These are phyloP conservation scores for Fennellomyces sp. DNA, from an alignment of 371 early-diverging fungal genomes.

Conservation along the genomic window DNA sequence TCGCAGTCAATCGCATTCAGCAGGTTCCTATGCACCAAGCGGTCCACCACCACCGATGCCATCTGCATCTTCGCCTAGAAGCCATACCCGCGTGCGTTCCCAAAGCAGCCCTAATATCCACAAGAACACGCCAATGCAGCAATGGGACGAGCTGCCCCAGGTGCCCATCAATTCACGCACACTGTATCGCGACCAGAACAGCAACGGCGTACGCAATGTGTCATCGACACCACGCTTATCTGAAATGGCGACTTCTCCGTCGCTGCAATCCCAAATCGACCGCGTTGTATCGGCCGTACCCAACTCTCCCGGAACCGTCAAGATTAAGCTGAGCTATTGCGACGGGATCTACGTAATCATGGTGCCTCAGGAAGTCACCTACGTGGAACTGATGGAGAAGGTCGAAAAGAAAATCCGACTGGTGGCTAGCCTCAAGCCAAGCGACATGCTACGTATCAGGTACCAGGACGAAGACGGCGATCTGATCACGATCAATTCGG, in stretches of 20 bases:
- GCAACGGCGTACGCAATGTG: conserved; percentile 43
- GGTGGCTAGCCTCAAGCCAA: conserved; percentile 59
- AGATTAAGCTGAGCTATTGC: conserved; percentile 86
- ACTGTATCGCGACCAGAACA: conserved; percentile 66
- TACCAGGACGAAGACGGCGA: conserved; percentile 95
- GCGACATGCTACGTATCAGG: conserved; percentile 67
- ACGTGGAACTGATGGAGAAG: conserved; percentile 74
- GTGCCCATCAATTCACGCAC: conserved; percentile 31
- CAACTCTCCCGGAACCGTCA: conserved; percentile 42
- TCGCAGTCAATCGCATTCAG: conserved; percentile 44
- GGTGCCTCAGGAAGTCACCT: conserved; percentile 72
- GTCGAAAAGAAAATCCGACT: conserved; percentile 89
- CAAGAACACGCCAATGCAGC: conserved; percentile 21
- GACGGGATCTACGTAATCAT: conserved; percentile 87
- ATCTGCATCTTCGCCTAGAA: conserved; percentile 5
- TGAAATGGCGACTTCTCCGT: conserved; percentile 10
- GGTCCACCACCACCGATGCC: conserved; percentile 9
- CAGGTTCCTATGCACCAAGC: conserved; percentile 19
- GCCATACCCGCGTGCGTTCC: conserved; percentile 55
- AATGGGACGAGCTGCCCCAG: conserved; percentile 26
- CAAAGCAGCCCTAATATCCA: conserved; percentile 72
- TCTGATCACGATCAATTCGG: conserved; percentile 80
- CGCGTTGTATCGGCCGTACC: conserved; percentile 20
- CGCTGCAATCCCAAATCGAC: conserved; percentile 19
- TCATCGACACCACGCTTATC: conserved; percentile 29